Conservation (phyloP, 2,329 filamentous ascomycete genomes). For the Hymenoscyphus fraxineus region DNA sequence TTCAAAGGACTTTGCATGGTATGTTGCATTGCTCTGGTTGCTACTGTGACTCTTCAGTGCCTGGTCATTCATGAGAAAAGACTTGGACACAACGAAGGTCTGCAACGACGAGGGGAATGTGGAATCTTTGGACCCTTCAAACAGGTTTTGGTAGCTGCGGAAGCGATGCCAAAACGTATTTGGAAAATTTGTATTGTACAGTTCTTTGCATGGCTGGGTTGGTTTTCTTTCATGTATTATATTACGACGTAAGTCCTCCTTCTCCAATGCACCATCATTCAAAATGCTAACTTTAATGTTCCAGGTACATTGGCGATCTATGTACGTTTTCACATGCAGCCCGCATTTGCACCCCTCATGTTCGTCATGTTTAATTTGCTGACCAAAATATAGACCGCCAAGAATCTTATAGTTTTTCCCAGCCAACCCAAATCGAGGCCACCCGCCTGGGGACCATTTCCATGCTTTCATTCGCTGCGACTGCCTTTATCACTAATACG, state of each 20-base stretch:
- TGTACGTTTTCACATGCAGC: background rate
- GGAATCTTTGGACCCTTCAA: conserved; percentile 2
- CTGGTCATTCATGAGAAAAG: conserved; percentile 12
- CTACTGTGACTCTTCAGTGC: conserved; percentile 19
- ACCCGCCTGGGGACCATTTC: conserved; percentile 11
- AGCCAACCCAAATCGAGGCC: conserved; percentile 4
- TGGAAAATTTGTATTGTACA: conserved; percentile 26
- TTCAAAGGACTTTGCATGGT: conserved; percentile 25
- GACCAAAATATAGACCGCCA: conserved; percentile 7
- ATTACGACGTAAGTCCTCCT: conserved; percentile 28
- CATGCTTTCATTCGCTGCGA: conserved; percentile 10
- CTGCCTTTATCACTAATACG: conserved; percentile 7
- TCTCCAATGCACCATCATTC: background rate
- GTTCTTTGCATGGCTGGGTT: conserved; percentile 32
- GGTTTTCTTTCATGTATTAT: conserved; percentile 37
- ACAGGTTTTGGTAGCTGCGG: conserved; percentile 3
- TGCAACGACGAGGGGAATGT: background rate
- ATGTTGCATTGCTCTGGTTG: conserved; percentile 15
- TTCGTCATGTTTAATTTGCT: background rate
- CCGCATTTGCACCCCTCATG: background rate
- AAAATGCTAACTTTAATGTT: background rate
- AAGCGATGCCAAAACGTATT: conserved; percentile 19
- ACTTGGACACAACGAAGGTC: background rate
- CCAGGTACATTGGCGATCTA: conserved; percentile 18
- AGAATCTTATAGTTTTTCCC: background rate